Evolutionary conservation across 768 basidiomycete genomes (phyloP).

Genomic region (Xerocomellus amylosporus): DNA sequence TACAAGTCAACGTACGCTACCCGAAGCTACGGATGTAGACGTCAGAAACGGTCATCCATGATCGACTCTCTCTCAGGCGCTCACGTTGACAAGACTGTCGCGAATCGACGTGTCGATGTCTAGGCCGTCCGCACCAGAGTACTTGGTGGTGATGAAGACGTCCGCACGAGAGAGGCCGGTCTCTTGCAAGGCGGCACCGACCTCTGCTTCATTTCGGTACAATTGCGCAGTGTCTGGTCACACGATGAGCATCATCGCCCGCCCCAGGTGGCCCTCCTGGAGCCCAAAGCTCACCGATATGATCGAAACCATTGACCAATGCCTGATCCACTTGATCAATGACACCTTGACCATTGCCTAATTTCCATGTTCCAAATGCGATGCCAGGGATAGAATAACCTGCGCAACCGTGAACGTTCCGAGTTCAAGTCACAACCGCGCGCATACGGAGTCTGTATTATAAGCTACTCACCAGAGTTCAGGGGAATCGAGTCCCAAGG

Average conservation of each 20-base stretch:
- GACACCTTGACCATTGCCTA: constrained; percentile 53
- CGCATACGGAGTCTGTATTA: not conserved
- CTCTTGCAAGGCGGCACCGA: constrained; percentile 38
- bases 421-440: not conserved
- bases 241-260: not conserved
- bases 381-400: constrained; percentile 47
- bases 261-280: not conserved
- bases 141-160: constrained; percentile 68
- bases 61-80: constrained; percentile 13
- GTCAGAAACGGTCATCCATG: not conserved
- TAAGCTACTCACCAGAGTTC: constrained; percentile 50
- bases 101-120: constrained; percentile 55
- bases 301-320: constrained; percentile 56
- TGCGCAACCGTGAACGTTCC: constrained; percentile 16
- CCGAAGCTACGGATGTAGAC: constrained; percentile 45
- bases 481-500: constrained; percentile 59
- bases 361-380: constrained; percentile 65
- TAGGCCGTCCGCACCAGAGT: constrained; percentile 48
- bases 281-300: constrained; percentile 46
- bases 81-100: constrained; percentile 55
- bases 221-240: constrained; percentile 56
- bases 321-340: constrained; percentile 61
- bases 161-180: constrained; percentile 57
- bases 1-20: constrained; percentile 68
- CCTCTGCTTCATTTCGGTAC: constrained; percentile 62